Base-by-base conservation (phyloP, 2,329 filamentous ascomycete species). In the Mollisia scopiformis region DNA sequence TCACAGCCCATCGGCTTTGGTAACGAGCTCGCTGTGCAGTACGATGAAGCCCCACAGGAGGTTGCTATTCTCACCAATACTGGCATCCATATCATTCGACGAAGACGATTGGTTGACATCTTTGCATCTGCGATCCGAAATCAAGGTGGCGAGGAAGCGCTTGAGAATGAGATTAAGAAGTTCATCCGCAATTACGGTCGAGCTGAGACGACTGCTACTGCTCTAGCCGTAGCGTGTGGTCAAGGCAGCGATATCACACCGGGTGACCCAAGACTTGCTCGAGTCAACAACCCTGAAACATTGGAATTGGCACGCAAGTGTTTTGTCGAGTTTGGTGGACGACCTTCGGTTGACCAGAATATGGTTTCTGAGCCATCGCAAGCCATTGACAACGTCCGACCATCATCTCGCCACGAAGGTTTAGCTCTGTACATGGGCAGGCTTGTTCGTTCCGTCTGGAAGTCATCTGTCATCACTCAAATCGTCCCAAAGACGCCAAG, bases 21-120 rank as follows among this genome's bases (percentile, higher is more conserved):
- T 11, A 99, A 99, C 69, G 95, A 99, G 76, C 81, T 98, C 58
- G 92, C 95, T 1, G 90, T 96, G n/a, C 96, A 99, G 69, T 99
- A 95, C 69, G 95, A 99, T 71, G 84, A 91, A 62, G 81, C 88
- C 0, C 84, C 90, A 0, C 87, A 89, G 54, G 94, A 99, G 72
- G 88, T 98, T 65, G 95, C 94, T 1, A 87, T 99, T 50, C 82
- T 99, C 57, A 98, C 95, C 31, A 96, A 95, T 69, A 92, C 87
- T 14, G 95, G 95, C 2, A 86, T 99, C 56, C 92, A 97, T 70
- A 84, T 96, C 7, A 86, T 98, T 57, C 88, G 92, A 57, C 84
- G 95, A 53, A 85, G 92, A 70, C 84, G 95, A 57, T 82, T 98
- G 5, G 93, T 98, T 0, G 95, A 99, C 72, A 90, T 96, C 8